Base-by-base conservation (phyloP, 352 stramenopile species). In the Pelagophyceae sp. region DNA sequence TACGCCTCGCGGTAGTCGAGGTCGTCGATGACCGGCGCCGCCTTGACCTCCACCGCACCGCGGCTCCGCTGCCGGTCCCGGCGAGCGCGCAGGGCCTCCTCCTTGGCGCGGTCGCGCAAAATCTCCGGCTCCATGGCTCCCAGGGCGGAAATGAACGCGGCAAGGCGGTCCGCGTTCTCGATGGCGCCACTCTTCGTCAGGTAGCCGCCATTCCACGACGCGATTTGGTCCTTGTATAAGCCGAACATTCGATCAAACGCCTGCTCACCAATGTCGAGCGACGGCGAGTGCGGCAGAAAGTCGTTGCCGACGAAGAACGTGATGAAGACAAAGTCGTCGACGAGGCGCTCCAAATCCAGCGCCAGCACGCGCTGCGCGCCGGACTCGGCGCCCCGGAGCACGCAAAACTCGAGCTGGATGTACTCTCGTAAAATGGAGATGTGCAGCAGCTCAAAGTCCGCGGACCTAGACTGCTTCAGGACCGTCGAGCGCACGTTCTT, bases 261-360 rank as follows among this genome's bases (percentile, higher is more conserved):
- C 33, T 98, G 93, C 83, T 99, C 96, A 45, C 90, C 92, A 83
- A 99, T 99, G 85, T 99, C 95, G 15, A 99, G 85, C 61, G 94
- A 96, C 61, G 95, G 96, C 78, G 98, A 93, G 81, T 99, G 96
- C 25, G 97, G 97, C 75, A 99, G 93, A 77, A 99, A 99, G 81
- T 99, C 96, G 86, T 99, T 99, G 51, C 97, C 97, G 0, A 99
- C 90, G 58, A 99, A 86, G 83, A 99, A 99, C n/a, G 95, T 99
- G 72, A 99, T 89, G 80, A 99, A 91, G 15, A 99, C 97, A 83
- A 99, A 99, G 82, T 99, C 97, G 85, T 99, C 96, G 78, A 99
- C 93, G 76, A 98, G 92, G 27, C 95, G 88, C 83, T 63, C 61
- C 5, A 71, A 31, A 25, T 71, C 61, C 61, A 3, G 20, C 3